Conservation (phyloP, 2,329 filamentous ascomycete genomes). For the Phyllosticta citrichinensis region DNA sequence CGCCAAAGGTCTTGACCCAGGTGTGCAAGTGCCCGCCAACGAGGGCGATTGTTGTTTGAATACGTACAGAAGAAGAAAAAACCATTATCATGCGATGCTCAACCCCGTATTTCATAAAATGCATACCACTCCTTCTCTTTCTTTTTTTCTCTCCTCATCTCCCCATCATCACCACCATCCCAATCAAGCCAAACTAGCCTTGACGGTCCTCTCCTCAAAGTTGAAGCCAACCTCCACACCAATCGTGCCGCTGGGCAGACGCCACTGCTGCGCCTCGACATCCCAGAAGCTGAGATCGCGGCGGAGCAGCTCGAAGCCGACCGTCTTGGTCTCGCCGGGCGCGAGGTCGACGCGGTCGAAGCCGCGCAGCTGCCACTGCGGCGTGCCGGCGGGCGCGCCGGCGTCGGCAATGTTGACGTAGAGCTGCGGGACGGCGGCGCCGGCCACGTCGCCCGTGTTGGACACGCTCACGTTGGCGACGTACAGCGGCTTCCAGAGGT, state of each 20-base stretch:
- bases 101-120: too few relatives aligned
- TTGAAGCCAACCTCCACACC: constrained; percentile 17
- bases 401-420: constrained; percentile 39
- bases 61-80: too few relatives aligned
- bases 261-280: constrained; percentile 33
- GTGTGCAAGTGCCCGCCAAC: too few relatives aligned
- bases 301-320: constrained; percentile 38
- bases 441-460: constrained; percentile 42
- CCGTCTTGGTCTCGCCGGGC: constrained; percentile 30
- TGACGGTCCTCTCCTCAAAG: background rate
- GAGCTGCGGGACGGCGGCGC: constrained; percentile 45
- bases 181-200: background rate
- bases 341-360: constrained; percentile 42
- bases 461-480: constrained; percentile 37
- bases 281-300: constrained; percentile 44
- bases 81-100: too few relatives aligned
- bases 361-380: constrained; percentile 31
- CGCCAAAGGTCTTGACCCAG: too few relatives aligned
- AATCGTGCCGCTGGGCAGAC: constrained; percentile 18
- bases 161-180: too few relatives aligned
- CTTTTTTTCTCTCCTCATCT: too few relatives aligned
- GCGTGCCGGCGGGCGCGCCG: constrained; percentile 31
- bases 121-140: too few relatives aligned
- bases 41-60: too few relatives aligned
- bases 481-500: constrained; percentile 39